Evolutionary conservation across 2,329 filamentous ascomycete genomes (phyloP).

Genomic region (Xylariaceae sp.): DNA sequence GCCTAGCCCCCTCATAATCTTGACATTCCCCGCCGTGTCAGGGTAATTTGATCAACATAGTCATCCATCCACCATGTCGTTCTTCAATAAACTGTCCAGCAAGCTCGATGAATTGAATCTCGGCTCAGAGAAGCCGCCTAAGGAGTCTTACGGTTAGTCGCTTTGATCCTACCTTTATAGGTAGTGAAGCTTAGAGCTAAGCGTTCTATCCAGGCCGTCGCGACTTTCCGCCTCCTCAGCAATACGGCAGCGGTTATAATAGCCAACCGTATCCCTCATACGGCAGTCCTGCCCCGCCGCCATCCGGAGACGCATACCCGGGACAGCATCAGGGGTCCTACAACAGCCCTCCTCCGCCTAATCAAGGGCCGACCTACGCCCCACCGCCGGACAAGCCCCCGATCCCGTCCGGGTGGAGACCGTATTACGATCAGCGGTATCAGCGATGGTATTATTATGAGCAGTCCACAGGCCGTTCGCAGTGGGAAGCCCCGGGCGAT

Average conservation of each 20-base stretch:
- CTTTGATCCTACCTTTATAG: not conserved
- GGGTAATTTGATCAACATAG: not conserved
- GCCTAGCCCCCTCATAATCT: not conserved
- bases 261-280: conserved; percentile 15
- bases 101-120: conserved; percentile 38
- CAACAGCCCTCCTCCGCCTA: conserved; percentile 26
- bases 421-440: conserved; percentile 63
- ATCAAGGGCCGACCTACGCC: conserved; percentile 37
- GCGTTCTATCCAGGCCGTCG: conserved; percentile 23
- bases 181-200: not conserved
- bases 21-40: not conserved
- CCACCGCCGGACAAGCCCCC: conserved; percentile 48
- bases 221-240: conserved; percentile 29
- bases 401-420: conserved; percentile 62
- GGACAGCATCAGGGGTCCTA: conserved; percentile 21
- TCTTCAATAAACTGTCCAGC: conserved; percentile 35
- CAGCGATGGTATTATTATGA: conserved; percentile 70
- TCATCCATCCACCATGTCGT: conserved; percentile 30
- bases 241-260: conserved; percentile 23
- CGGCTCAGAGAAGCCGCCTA: conserved; percentile 30
- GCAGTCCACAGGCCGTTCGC: conserved; percentile 60
- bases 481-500: conserved; percentile 63
- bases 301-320: conserved; percentile 20
- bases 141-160: conserved; percentile 25
- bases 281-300: conserved; percentile 8